These are phyloP conservation scores for Taphrina communis DNA, from an alignment of 1,139 yeast species.

Conservation along the genomic window DNA sequence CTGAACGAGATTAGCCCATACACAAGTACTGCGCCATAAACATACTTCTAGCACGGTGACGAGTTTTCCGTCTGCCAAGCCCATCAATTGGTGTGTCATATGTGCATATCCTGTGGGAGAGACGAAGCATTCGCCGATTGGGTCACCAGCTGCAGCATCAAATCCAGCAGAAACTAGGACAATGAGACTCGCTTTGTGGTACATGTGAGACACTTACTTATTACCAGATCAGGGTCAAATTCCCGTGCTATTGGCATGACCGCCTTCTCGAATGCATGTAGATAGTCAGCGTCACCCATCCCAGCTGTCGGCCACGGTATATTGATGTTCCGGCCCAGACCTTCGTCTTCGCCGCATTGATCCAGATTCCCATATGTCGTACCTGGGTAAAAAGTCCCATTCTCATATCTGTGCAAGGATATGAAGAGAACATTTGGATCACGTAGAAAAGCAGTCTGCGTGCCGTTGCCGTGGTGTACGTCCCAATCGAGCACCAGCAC, in stretches of 20 bases:
- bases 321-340: conserved; percentile 80
- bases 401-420: conserved; percentile 89
- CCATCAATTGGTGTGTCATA: conserved; percentile 90
- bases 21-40: no score
- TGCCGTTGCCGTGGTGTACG: conserved; percentile 93
- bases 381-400: conserved; percentile 93
- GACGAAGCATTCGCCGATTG: conserved; percentile 96
- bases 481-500: conserved; percentile 88
- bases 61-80: conserved; percentile 83
- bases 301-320: conserved; percentile 96
- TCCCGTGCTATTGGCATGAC: conserved; percentile 88
- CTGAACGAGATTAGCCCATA: not conserved
- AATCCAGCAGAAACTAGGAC: conserved; percentile 77
- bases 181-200: no score
- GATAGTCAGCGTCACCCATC: conserved; percentile 93
- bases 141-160: conserved; percentile 98
- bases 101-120: conserved; percentile 96
- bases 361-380: conserved; percentile 74
- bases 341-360: conserved; percentile 82
- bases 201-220: conserved; percentile 51
- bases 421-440: conserved; percentile 91
- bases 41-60: conserved; percentile 77
- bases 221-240: conserved; percentile 89
- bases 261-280: conserved; percentile 87
- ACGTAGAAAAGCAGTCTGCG: conserved; percentile 86